A percentile compares a stretch with the other conserved stretches of the same genome.
phyloP scores from a whole-genome alignment of 768 basidiomycete genomes.

The Suillus subalutaceus region DNA sequence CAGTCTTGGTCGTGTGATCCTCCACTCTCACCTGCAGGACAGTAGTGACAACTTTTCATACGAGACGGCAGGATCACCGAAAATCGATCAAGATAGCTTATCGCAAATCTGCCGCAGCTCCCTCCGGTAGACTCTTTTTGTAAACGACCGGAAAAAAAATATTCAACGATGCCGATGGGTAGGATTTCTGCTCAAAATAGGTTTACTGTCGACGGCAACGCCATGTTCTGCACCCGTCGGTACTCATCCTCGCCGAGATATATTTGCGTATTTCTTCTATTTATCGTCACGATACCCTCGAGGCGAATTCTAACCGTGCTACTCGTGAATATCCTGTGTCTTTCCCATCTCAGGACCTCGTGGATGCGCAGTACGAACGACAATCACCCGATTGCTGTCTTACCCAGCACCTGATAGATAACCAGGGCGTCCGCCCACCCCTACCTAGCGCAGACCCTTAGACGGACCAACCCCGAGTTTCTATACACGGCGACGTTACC shows the following conservation, averaged over 20 bases:
- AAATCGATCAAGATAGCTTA: not conserved
- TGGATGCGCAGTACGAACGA: not conserved
- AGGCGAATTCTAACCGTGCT: not conserved
- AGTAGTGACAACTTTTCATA: not conserved
- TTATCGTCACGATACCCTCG: not conserved
- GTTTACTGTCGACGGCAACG: not conserved
- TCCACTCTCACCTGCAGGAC: not conserved
- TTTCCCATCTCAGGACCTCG: slow-evolving; percentile 1
- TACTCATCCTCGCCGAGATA: not conserved
- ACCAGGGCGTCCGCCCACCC: not conserved
- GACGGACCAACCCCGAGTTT: not conserved
- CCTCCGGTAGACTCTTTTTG: not conserved
- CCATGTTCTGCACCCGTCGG: not conserved
- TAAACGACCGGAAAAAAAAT: not conserved
- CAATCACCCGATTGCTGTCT: not conserved
- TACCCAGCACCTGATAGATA: not conserved
- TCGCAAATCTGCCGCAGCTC: not conserved
- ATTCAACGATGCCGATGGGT: not conserved
- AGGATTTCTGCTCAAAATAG: not conserved
- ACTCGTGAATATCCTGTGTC: not conserved
- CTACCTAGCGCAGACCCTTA: not conserved
- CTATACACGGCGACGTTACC: slow-evolving; percentile 7
- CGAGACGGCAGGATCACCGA: not conserved
- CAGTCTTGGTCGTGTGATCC: not conserved
- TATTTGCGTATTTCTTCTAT: not conserved